These are phyloP conservation scores for Raddia guianensis DNA, from an alignment of 176 grass and related monocot genomes.

Conservation along the genomic window DNA sequence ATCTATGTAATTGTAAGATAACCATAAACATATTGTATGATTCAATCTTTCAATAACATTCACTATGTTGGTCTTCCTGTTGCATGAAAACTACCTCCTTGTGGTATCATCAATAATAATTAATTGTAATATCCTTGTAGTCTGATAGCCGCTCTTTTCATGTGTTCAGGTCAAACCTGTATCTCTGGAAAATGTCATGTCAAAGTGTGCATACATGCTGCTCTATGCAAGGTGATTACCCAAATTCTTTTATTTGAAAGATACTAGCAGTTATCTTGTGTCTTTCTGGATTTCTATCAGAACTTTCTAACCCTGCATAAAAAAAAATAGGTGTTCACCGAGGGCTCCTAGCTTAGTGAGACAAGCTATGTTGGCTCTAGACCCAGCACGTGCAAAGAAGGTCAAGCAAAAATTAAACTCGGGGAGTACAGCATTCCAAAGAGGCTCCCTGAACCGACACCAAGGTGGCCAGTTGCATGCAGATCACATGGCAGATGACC, in stretches of 20 bases:
- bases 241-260: background rate
- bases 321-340: slow-evolving; percentile 69
- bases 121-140: background rate
- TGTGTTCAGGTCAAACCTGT: slow-evolving; percentile 72
- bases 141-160: slow-evolving; percentile 25
- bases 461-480: slow-evolving; percentile 21
- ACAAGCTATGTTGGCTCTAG: slow-evolving; percentile 48
- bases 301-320: slow-evolving; percentile 34
- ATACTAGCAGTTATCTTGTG: background rate
- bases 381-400: slow-evolving; percentile 46
- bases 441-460: slow-evolving; percentile 34
- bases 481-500: slow-evolving; percentile 28
- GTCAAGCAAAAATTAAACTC: slow-evolving; percentile 27
- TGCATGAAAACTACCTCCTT: slow-evolving; percentile 21
- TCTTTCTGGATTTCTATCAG: slow-evolving; percentile 11
- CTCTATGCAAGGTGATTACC: slow-evolving; percentile 80
- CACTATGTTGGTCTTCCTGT: background rate
- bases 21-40: background rate
- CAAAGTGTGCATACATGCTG: slow-evolving; percentile 92
- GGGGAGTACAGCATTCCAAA: slow-evolving; percentile 11
- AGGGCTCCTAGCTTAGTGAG: slow-evolving; percentile 80
- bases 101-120: background rate
- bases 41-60: background rate
- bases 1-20: background rate
- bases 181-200: slow-evolving; percentile 67